Evolutionary conservation across 306 rosid genomes (phyloP).

Genomic region (Prunus armeniaca): DNA sequence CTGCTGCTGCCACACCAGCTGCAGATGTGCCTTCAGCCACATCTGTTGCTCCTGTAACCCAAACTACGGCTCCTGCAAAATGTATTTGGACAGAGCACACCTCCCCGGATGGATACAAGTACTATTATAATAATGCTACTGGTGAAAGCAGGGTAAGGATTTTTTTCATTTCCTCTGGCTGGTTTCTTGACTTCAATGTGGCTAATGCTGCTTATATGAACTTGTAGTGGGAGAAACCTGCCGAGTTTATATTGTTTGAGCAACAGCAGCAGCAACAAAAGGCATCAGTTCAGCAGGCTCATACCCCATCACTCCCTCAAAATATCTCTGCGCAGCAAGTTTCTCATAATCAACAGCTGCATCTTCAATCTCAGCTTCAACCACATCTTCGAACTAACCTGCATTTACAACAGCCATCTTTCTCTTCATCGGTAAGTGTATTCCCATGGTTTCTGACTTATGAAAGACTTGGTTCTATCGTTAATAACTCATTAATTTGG

Average conservation of each 20-base stretch:
- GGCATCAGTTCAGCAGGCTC: slow-evolving; percentile 54
- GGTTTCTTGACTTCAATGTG: slow-evolving; percentile 7
- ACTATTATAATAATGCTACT: slow-evolving; percentile 75
- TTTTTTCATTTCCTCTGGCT: slow-evolving; percentile 18
- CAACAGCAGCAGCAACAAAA: slow-evolving; percentile 62
- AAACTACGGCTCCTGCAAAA: slow-evolving; percentile 42
- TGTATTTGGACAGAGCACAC: slow-evolving; percentile 90
- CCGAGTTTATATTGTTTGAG: slow-evolving; percentile 59
- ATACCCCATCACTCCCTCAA: slow-evolving; percentile 51
- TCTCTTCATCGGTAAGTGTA: slow-evolving; percentile 50
- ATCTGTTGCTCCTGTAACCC: slow-evolving; percentile 46
- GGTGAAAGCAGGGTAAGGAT: slow-evolving; percentile 84
- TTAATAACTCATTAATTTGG: slow-evolving; percentile 26
- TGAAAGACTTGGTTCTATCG: neutral
- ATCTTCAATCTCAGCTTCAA: slow-evolving; percentile 59
- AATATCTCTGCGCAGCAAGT: slow-evolving; percentile 47
- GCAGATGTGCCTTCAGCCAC: slow-evolving; percentile 58
- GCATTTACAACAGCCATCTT: slow-evolving; percentile 54
- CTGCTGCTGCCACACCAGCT: slow-evolving; percentile 37
- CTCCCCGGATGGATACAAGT: slow-evolving; percentile 92
- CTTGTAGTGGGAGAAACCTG: slow-evolving; percentile 95
- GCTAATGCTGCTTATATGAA: slow-evolving; percentile 20
- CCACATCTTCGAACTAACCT: slow-evolving; percentile 53
- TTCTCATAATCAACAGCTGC: slow-evolving; percentile 55
- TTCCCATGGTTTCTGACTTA: neutral